Evolutionary conservation across 148 eudicot genomes (phyloP).

Genomic region (Amaranthus palmeri): DNA sequence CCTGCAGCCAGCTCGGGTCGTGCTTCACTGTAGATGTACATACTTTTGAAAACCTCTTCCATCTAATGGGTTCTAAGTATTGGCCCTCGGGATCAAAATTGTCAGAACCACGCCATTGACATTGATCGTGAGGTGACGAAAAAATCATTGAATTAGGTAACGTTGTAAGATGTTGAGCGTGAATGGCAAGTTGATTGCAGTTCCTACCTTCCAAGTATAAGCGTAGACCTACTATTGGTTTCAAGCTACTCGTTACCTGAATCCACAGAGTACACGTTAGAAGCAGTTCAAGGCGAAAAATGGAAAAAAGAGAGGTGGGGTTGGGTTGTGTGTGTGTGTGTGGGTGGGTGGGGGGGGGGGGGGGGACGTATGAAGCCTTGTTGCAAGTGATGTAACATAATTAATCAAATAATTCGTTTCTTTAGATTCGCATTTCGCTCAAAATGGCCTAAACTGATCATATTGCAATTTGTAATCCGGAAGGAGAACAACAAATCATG

Average conservation of each 20-base stretch:
- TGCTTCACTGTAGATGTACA: conserved; percentile 71
- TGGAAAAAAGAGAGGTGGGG: neutral
- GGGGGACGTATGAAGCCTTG: too few relatives aligned
- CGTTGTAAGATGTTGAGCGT: conserved; percentile 84
- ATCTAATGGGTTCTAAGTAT: conserved; percentile 61
- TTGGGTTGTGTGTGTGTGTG: too few relatives aligned
- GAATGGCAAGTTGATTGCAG: conserved; percentile 75
- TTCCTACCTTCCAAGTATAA: conserved; percentile 83
- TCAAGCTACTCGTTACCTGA: conserved; percentile 63
- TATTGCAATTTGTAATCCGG: too few relatives aligned
- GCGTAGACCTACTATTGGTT: conserved; percentile 81
- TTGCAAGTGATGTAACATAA: too few relatives aligned
- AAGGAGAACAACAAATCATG: too few relatives aligned
- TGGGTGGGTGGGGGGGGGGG: too few relatives aligned
- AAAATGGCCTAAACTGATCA: too few relatives aligned
- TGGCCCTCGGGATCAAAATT: conserved; percentile 45
- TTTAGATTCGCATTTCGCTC: too few relatives aligned
- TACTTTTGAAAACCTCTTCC: conserved; percentile 70
- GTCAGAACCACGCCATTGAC: conserved; percentile 82
- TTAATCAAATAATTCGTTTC: too few relatives aligned
- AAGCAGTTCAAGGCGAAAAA: neutral
- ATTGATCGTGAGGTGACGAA: conserved; percentile 27
- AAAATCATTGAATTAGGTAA: conserved; percentile 65
- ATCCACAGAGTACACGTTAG: neutral
- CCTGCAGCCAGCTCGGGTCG: conserved; percentile 59